Evolutionary conservation across 495 filamentous ascomycete species (phyloP), one percentile per base, ranked within the genome.

Genomic region (Neurospora sp.): DNA sequence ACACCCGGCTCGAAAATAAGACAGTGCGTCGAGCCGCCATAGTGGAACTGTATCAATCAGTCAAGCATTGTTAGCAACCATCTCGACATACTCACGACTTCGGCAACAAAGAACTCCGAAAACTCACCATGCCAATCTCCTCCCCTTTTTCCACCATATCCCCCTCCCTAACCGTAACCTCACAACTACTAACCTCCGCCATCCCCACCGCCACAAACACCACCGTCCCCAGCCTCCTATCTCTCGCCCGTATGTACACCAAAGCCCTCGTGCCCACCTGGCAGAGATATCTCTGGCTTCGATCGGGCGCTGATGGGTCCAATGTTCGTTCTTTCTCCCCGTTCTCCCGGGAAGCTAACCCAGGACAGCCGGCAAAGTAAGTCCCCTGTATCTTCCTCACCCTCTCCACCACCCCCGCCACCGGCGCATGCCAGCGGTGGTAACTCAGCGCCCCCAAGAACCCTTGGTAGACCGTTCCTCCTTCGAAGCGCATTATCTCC

Each of bases 361-460:
- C 53, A 35, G 53, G 53, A 61, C 53, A 61, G 0, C 27, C 53
- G 35, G 53, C 53, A 61, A 61, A 80, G 71, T 80, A 81, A 14
- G 78, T 75, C 14, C 80, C 80, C 8, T 75, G 79, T 5, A 85
- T 82, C 22, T 79, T 77, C 22, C 74, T 78, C 65, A 80, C 77
- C 16, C 70, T 61, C 68, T 73, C 76, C 31, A 86, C 79, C 18
- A 42, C 78, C 1, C 83, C 84, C 0, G 75, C 73, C 7, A 86
- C 80, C 1, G 85, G 85, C 4, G 80, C 79, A 74, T 86, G 85
- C 78, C 82, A 84, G 39, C 85, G 82, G 71, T 86, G 85, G 68
- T 87, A 86, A 74, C 86, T 82, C 71, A 82, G 82, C 8, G 83
- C 80, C 7, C 77, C 78, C 0, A 87, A 74, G 31, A 83, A 78